A percentile compares a stretch with the other conserved stretches of the same genome.
Evolutionary conservation across 208 protist genomes (phyloP).

Genomic region (Plasmodiophora brassicae): DNA sequence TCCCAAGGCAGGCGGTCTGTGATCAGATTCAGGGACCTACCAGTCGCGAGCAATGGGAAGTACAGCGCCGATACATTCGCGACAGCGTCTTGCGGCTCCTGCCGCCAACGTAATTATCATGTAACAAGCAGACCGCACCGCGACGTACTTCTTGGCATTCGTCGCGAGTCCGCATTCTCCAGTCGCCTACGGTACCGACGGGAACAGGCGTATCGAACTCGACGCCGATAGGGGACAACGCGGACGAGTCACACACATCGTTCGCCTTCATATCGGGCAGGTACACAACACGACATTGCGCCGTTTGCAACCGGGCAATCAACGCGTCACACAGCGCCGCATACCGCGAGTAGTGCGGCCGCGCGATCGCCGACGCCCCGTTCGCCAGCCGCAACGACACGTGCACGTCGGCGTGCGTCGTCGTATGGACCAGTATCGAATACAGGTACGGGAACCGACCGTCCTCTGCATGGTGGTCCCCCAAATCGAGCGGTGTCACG

Average conservation of each 20-base stretch:
- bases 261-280: not conserved
- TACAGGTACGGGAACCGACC: no score
- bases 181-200: not conserved
- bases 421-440: not conserved
- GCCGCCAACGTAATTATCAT: not conserved
- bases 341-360: not conserved
- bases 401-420: not conserved
- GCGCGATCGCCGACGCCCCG: not conserved
- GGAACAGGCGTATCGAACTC: not conserved
- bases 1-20: not conserved
- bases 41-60: not conserved
- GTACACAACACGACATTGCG: not conserved
- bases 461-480: no score
- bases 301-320: not conserved
- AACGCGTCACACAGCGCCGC: not conserved
- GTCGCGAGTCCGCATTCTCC: conserved; percentile 7
- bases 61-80: not conserved
- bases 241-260: not conserved
- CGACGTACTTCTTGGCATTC: not conserved
- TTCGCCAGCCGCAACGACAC: not conserved
- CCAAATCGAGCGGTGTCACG: no score
- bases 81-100: not conserved
- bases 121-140: not conserved
- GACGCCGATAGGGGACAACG: not conserved
- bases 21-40: not conserved